Evolutionary conservation across 495 filamentous ascomycete genomes (phyloP).

Genomic region (Penicillium robsamsonii): DNA sequence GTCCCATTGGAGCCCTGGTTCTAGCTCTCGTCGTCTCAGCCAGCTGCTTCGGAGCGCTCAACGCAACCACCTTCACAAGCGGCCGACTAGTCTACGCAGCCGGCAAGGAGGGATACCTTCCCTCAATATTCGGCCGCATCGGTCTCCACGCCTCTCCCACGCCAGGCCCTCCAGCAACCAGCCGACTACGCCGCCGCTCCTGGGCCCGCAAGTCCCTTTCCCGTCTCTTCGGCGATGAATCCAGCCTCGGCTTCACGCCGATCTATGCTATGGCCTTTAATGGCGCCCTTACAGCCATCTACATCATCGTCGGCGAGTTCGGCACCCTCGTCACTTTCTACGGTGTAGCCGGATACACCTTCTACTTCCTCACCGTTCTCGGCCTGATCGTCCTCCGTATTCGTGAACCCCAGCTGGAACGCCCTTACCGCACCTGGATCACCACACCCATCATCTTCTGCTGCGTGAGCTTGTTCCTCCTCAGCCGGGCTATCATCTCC

Average conservation of each 20-base stretch:
- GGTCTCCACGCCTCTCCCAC: slow-evolving; percentile 58
- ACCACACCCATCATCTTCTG: slow-evolving; percentile 96
- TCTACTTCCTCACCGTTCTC: slow-evolving; percentile 94
- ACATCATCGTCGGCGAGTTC: slow-evolving; percentile 87
- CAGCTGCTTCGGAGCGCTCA: slow-evolving; percentile 88
- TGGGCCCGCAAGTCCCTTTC: slow-evolving; percentile 57
- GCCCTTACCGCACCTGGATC: slow-evolving; percentile 94
- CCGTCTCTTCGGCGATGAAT: slow-evolving; percentile 57
- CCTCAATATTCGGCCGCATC: slow-evolving; percentile 76
- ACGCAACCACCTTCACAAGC: slow-evolving; percentile 91
- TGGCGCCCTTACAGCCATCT: slow-evolving; percentile 63
- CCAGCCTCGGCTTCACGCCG: slow-evolving; percentile 72
- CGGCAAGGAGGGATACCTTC: slow-evolving; percentile 93
- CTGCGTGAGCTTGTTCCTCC: slow-evolving; percentile 90
- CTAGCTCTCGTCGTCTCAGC: slow-evolving; percentile 87
- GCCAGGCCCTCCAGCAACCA: slow-evolving; percentile 24
- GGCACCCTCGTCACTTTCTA: slow-evolving; percentile 91
- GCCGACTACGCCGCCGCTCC: slow-evolving; percentile 54
- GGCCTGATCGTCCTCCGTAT: slow-evolving; percentile 88
- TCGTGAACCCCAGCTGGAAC: slow-evolving; percentile 80
- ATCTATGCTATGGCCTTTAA: slow-evolving; percentile 88
- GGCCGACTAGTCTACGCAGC: slow-evolving; percentile 91
- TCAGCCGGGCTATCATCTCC: slow-evolving; percentile 82
- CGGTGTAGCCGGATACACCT: slow-evolving; percentile 92
- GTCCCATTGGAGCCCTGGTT: slow-evolving; percentile 73